Conservation (phyloP, 169 alveolate genomes). For the Pseudocohnilembus persalinus region DNA sequence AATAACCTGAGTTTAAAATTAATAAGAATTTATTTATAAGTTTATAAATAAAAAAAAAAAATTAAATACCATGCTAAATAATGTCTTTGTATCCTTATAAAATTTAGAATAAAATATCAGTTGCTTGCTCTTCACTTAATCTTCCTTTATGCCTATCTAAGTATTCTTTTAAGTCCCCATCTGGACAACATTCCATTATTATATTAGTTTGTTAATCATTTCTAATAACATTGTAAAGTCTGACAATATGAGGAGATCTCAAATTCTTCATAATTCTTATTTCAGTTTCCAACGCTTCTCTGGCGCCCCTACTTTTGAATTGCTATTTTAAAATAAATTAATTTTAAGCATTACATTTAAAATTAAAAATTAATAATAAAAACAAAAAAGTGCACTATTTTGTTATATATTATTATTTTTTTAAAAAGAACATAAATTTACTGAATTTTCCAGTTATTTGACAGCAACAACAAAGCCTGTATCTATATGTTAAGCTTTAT, state of each 20-base stretch:
- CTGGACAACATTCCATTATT: constrained; percentile 32
- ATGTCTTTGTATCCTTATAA: constrained; percentile 30
- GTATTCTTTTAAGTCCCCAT: constrained; percentile 30
- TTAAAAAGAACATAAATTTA: too few relatives aligned
- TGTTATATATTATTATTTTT: too few relatives aligned
- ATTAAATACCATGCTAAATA: neutral
- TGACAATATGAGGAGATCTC: constrained; percentile 25
- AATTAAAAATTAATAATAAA: too few relatives aligned
- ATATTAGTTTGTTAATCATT: constrained; percentile 20
- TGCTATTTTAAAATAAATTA: neutral
- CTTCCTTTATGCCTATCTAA: constrained; percentile 16
- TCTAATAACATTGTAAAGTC: constrained; percentile 15
- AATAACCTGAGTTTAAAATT: constrained; percentile 21
- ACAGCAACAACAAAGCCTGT: constrained; percentile 53
- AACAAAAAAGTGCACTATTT: neutral
- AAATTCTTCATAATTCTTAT: constrained; percentile 29
- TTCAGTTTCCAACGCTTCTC: constrained; percentile 26
- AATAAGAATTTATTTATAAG: neutral
- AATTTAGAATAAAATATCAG: constrained; percentile 15
- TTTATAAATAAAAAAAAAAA: too few relatives aligned
- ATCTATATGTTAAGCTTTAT: constrained; percentile 45
- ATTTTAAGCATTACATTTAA: too few relatives aligned
- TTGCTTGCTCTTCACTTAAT: constrained; percentile 21
- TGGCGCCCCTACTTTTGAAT: constrained; percentile 3
- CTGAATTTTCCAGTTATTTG: constrained; percentile 37